phyloP scores from a whole-genome alignment of 768 basidiomycete genomes.

The Auricularia sp. region DNA sequence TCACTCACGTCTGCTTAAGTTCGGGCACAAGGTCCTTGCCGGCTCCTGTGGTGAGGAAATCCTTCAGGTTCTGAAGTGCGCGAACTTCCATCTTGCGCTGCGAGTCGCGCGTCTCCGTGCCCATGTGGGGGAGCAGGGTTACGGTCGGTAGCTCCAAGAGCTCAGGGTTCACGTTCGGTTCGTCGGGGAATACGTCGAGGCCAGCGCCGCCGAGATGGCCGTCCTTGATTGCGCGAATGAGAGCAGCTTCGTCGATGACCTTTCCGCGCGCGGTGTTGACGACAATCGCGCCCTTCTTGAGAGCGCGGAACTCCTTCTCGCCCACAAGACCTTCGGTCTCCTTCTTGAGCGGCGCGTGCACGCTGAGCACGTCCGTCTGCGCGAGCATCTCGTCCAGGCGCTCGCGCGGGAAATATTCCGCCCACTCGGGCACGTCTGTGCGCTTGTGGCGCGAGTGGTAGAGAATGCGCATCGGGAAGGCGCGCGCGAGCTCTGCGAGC shows the following conservation, averaged over 20 bases:
- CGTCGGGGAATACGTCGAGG: conserved; percentile 79
- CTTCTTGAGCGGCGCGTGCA: conserved; percentile 70
- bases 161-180: conserved; percentile 70
- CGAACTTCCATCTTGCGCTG: conserved; percentile 77
- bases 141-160: conserved; percentile 75
- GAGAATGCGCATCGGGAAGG: conserved; percentile 83
- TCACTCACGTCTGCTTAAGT: conserved; percentile 7
- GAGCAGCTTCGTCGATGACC: conserved; percentile 77
- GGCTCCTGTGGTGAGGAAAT: conserved; percentile 53
- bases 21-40: conserved; percentile 66
- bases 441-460: conserved; percentile 63
- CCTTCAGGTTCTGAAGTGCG: conserved; percentile 67
- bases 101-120: conserved; percentile 75
- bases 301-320: conserved; percentile 61
- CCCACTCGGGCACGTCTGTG: conserved; percentile 55
- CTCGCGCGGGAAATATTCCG: conserved; percentile 60
- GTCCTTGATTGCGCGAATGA: conserved; percentile 76
- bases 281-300: conserved; percentile 71
- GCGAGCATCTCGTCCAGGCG: conserved; percentile 52
- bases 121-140: conserved; percentile 86
- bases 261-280: conserved; percentile 90
- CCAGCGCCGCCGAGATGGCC: conserved; percentile 78
- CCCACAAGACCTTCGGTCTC: conserved; percentile 69
- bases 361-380: conserved; percentile 71
- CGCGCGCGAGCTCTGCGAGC: conserved; percentile 59